Evolutionary conservation across 805 yeast genomes (phyloP).

Genomic region (Saturnispora hagleri): DNA sequence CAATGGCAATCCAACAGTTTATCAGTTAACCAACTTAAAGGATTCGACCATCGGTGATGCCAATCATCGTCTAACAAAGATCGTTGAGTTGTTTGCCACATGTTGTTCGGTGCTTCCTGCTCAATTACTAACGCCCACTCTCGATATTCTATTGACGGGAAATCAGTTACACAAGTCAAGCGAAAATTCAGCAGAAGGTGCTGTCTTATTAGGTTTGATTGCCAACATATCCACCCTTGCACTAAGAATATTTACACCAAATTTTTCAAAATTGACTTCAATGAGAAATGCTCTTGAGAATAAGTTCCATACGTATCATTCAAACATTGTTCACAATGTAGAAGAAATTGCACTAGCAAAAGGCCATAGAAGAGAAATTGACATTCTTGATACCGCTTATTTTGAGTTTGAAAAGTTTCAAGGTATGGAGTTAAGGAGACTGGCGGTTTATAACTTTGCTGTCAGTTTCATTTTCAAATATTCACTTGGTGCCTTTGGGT

Average conservation of each 20-base stretch:
- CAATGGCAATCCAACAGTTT: slow-evolving; percentile 58
- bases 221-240: slow-evolving; percentile 74
- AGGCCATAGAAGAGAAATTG: slow-evolving; percentile 75
- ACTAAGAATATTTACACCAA: slow-evolving; percentile 74
- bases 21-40: slow-evolving; percentile 50
- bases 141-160: slow-evolving; percentile 74
- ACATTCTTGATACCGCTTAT: slow-evolving; percentile 67
- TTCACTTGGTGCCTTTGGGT: slow-evolving; percentile 93
- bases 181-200: slow-evolving; percentile 71
- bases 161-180: slow-evolving; percentile 58
- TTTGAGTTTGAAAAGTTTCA: slow-evolving; percentile 73
- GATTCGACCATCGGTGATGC: slow-evolving; percentile 48
- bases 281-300: slow-evolving; percentile 77
- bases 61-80: slow-evolving; percentile 76
- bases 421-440: slow-evolving; percentile 61
- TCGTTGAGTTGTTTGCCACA: slow-evolving; percentile 62
- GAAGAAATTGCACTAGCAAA: slow-evolving; percentile 84
- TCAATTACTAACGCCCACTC: slow-evolving; percentile 72
- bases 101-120: slow-evolving; percentile 71
- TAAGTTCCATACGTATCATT: slow-evolving; percentile 71
- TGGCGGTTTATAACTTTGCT: slow-evolving; percentile 71
- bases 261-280: slow-evolving; percentile 73
- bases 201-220: slow-evolving; percentile 64
- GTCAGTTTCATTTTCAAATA: slow-evolving; percentile 86
- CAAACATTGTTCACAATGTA: slow-evolving; percentile 65